phyloP scores from a whole-genome alignment of 495 filamentous ascomycete species.

The Parathielavia appendiculata region DNA sequence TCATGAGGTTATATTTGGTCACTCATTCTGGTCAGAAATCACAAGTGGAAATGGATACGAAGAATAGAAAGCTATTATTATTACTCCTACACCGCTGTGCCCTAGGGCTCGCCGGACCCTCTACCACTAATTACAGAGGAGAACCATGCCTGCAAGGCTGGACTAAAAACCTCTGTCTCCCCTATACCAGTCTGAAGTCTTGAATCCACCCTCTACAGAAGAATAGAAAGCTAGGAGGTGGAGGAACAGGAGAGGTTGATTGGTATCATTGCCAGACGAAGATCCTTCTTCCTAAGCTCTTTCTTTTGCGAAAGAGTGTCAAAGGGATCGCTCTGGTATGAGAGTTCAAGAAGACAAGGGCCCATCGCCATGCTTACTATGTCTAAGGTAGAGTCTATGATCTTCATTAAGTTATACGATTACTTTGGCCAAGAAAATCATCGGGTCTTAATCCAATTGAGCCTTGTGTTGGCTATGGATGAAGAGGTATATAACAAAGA shows the following conservation, averaged over 20 bases:
- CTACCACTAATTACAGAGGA: too few relatives aligned
- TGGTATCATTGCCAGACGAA: not conserved
- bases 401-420: not conserved
- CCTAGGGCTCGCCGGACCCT: too few relatives aligned
- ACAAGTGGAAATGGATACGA: not conserved
- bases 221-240: not conserved
- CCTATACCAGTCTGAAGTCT: too few relatives aligned
- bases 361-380: not conserved
- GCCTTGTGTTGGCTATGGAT: not conserved
- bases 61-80: too few relatives aligned
- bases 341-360: not conserved
- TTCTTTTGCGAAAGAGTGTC: not conserved
- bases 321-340: not conserved
- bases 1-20: constrained; percentile 2
- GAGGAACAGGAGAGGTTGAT: not conserved
- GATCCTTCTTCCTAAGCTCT: not conserved
- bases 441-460: constrained; percentile 1
- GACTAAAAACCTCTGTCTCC: too few relatives aligned
- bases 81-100: too few relatives aligned
- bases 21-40: not conserved
- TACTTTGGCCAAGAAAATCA: not conserved
- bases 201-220: too few relatives aligned
- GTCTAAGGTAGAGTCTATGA: not conserved
- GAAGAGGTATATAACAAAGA: too few relatives aligned
- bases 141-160: too few relatives aligned